phyloP scores from a whole-genome alignment of 2,329 filamentous ascomycete genomes.

The Cladophialophora exuberans region DNA sequence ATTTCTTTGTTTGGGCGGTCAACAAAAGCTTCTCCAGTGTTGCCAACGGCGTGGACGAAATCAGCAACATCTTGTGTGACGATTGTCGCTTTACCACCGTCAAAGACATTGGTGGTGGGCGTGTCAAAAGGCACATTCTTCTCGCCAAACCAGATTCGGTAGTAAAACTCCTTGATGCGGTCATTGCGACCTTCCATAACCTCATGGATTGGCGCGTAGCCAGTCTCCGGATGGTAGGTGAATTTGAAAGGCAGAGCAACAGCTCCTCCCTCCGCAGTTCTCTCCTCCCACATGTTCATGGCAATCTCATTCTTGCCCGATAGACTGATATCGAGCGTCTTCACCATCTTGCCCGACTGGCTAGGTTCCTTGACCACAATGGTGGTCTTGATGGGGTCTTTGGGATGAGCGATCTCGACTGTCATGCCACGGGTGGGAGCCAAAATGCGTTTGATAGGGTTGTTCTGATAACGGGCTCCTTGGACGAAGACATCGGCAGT shows the following conservation, averaged over 20 bases:
- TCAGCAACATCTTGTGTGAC: slow-evolving; percentile 94
- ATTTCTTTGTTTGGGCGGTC: slow-evolving; percentile 93
- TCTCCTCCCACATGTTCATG: slow-evolving; percentile 90
- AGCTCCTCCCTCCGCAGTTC: slow-evolving; percentile 80
- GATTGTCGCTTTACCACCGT: slow-evolving; percentile 84
- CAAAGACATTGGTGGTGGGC: slow-evolving; percentile 82
- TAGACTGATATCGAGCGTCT: slow-evolving; percentile 84
- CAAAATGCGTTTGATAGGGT: slow-evolving; percentile 91
- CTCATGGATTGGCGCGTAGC: slow-evolving; percentile 96
- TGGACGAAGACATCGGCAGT: slow-evolving; percentile 92
- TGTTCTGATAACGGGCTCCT: slow-evolving; percentile 95
- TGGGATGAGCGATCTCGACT: slow-evolving; percentile 82
- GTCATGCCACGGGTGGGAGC: slow-evolving; percentile 82
- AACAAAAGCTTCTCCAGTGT: slow-evolving; percentile 96
- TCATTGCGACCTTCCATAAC: slow-evolving; percentile 97
- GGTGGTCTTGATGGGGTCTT: slow-evolving; percentile 78
- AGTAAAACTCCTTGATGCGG: slow-evolving; percentile 99
- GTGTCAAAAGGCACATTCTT: slow-evolving; percentile 82
- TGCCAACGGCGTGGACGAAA: slow-evolving; percentile 98
- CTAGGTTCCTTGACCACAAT: slow-evolving; percentile 88
- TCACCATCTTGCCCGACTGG: slow-evolving; percentile 80
- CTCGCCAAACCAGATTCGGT: slow-evolving; percentile 93
- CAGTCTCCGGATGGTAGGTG: slow-evolving; percentile 90
- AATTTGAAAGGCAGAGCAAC: slow-evolving; percentile 86
- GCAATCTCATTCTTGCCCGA: slow-evolving; percentile 76